A percentile compares a stretch with the other conserved stretches of the same genome.
Conservation (phyloP, 2,329 filamentous ascomycete genomes). For the Venturia nashicola region DNA sequence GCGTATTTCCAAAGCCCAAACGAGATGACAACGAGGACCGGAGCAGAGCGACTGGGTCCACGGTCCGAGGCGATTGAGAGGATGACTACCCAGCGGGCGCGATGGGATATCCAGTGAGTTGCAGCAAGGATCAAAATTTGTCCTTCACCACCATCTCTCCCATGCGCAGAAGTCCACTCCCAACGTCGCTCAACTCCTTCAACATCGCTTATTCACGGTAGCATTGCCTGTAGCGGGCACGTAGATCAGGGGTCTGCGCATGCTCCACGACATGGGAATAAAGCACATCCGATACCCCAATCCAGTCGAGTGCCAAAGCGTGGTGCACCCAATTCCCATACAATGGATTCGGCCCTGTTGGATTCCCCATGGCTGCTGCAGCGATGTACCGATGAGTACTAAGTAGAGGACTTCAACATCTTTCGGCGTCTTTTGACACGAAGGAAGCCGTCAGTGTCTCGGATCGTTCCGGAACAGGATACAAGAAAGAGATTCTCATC, state of each 20-base stretch:
- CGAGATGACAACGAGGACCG: not conserved
- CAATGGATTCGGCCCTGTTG: not conserved
- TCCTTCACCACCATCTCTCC: not conserved
- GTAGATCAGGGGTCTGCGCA: too few relatives aligned
- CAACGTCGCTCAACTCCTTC: not conserved
- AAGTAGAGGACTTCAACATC: not conserved
- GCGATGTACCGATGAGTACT: not conserved
- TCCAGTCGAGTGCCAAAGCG: not conserved
- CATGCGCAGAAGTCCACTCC: not conserved
- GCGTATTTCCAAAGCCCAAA: not conserved
- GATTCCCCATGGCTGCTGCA: not conserved
- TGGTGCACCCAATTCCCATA: not conserved
- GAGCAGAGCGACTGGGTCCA: not conserved
- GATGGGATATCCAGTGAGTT: not conserved
- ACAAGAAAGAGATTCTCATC: too few relatives aligned
- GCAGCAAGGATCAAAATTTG: not conserved
- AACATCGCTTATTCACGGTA: not conserved
- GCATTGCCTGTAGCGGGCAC: not conserved
- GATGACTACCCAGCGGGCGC: not conserved
- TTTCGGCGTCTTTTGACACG: not conserved
- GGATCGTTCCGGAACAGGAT: too few relatives aligned
- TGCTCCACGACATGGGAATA: not conserved
- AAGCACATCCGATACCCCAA: not conserved
- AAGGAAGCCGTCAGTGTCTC: not conserved
- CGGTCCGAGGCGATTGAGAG: not conserved